Conservation (phyloP, 139 green algal species). For the Chlorella vulgaris region DNA sequence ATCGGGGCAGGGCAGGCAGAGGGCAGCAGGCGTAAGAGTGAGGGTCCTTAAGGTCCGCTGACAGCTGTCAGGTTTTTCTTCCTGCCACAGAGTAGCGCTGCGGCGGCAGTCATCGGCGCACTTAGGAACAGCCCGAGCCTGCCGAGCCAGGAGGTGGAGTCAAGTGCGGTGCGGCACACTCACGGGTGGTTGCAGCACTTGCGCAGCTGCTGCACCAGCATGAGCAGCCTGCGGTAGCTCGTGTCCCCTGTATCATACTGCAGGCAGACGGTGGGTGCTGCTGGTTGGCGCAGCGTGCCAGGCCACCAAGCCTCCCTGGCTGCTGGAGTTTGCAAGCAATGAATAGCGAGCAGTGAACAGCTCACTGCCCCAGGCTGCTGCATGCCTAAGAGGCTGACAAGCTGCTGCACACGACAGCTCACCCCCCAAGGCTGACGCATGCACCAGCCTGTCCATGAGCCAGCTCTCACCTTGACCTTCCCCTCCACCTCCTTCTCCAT, state of each 20-base stretch:
- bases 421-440: too few relatives aligned
- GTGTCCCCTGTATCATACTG: conserved; percentile 36
- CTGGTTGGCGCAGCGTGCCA: neutral
- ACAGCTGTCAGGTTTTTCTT: too few relatives aligned
- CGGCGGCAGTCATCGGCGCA: too few relatives aligned
- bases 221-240: conserved; percentile 63
- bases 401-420: neutral
- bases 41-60: too few relatives aligned
- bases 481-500: conserved; percentile 32
- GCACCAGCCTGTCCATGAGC: too few relatives aligned
- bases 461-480: conserved; percentile 10
- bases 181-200: conserved; percentile 77
- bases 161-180: too few relatives aligned
- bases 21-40: neutral
- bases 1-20: neutral
- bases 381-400: neutral
- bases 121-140: too few relatives aligned
- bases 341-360: neutral
- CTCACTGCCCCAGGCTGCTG: too few relatives aligned
- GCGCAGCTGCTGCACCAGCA: conserved; percentile 79
- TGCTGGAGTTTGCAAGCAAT: too few relatives aligned
- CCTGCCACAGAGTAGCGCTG: too few relatives aligned
- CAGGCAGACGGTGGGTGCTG: neutral
- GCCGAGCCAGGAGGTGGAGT: too few relatives aligned
- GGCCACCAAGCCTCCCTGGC: neutral